A percentile compares a stretch with the other conserved stretches of the same genome.
phyloP scores from a whole-genome alignment of 1,139 yeast genomes.

The Pichia sp. region DNA sequence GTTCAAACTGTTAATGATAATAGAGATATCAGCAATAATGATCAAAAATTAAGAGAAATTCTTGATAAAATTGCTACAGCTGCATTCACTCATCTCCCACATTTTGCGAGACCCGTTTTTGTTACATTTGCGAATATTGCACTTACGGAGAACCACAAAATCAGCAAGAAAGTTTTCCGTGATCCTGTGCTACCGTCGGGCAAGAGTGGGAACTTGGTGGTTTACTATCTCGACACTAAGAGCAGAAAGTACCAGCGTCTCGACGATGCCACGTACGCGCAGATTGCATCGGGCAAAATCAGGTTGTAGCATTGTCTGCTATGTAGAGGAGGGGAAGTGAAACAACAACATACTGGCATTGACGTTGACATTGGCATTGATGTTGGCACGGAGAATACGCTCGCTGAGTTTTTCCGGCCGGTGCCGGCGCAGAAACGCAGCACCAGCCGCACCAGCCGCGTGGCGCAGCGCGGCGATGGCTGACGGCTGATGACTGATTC shows the following conservation, averaged over 20 bases:
- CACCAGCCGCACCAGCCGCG: too few species aligned
- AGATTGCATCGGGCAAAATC: slow-evolving; percentile 18
- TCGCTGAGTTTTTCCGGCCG: too few species aligned
- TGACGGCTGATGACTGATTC: too few species aligned
- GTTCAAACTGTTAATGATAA: slow-evolving; percentile 44
- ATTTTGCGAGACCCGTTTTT: slow-evolving; percentile 82
- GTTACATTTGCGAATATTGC: slow-evolving; percentile 61
- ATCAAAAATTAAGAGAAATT: slow-evolving; percentile 26
- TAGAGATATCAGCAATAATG: slow-evolving; percentile 28
- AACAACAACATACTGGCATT: too few species aligned
- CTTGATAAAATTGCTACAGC: slow-evolving; percentile 35
- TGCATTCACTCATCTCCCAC: slow-evolving; percentile 53
- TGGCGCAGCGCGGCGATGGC: too few species aligned
- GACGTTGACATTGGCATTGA: not conserved
- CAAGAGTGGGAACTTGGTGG: slow-evolving; percentile 47
- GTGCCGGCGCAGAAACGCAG: slow-evolving; percentile 1
- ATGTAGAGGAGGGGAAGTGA: too few species aligned
- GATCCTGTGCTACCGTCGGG: slow-evolving; percentile 75
- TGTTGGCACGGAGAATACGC: not conserved
- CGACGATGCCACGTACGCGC: slow-evolving; percentile 12
- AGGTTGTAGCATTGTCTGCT: too few species aligned
- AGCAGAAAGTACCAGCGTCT: slow-evolving; percentile 39
- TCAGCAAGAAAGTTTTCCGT: slow-evolving; percentile 70
- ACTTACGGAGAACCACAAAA: slow-evolving; percentile 78
- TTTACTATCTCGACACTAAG: slow-evolving; percentile 60